These are phyloP conservation scores for Solanum stenotomum DNA, from an alignment of 257 asterid species.

Conservation along the genomic window DNA sequence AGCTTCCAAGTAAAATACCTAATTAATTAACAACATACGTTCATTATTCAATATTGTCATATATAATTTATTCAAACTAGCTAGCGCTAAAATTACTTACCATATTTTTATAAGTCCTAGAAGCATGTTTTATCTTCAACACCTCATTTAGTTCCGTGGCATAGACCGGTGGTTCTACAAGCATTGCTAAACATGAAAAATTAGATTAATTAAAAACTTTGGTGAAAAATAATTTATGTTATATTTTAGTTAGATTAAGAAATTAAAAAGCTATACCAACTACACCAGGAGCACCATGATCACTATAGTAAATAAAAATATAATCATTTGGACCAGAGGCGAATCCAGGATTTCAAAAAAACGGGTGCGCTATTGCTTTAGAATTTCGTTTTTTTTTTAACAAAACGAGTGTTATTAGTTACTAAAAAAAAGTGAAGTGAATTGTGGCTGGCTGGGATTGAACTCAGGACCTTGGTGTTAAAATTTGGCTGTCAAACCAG, in stretches of 20 bases:
- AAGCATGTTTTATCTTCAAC: conserved; percentile 57
- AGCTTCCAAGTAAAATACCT: conserved; percentile 91
- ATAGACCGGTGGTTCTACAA: conserved; percentile 44
- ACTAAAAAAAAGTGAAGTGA: too few relatives aligned
- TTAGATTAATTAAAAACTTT: not conserved
- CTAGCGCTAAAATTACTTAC: conserved; percentile 21
- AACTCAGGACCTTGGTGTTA: too few relatives aligned
- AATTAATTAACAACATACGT: not conserved
- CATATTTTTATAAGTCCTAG: conserved; percentile 71
- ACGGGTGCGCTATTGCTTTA: too few relatives aligned
- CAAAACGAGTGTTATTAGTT: too few relatives aligned
- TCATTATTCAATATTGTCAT: conserved; percentile 21
- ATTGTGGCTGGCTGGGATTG: too few relatives aligned
- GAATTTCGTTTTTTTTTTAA: too few relatives aligned
- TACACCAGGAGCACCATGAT: not conserved
- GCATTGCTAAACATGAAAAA: conserved; percentile 49
- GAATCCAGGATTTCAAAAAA: too few relatives aligned
- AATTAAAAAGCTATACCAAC: too few relatives aligned
- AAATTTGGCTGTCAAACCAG: too few relatives aligned
- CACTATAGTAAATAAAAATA: conserved; percentile 52
- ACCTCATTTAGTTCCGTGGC: conserved; percentile 49
- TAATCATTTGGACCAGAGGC: conserved; percentile 82
- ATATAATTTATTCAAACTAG: too few relatives aligned
- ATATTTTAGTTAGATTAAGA: not conserved
- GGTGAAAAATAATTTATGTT: not conserved